Conservation (phyloP, 768 basidiomycete genomes). For the Phanerodontia chrysosporium region DNA sequence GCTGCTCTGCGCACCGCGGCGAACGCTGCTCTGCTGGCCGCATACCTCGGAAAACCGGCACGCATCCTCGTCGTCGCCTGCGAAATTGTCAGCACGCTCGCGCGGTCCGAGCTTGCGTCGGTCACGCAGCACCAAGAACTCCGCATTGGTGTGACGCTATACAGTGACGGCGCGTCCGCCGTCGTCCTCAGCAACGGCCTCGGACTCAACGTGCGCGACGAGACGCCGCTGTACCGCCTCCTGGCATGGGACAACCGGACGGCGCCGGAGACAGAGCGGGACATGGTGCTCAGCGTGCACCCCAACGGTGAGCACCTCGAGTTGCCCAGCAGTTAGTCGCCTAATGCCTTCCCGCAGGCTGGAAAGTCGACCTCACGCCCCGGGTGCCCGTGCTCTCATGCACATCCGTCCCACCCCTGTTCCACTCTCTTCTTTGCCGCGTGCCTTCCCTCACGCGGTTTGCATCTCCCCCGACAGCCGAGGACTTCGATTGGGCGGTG, state of each 20-base stretch:
- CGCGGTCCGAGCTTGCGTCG: slow-evolving; percentile 5
- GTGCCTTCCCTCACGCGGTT: not conserved
- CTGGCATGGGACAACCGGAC: slow-evolving; percentile 10
- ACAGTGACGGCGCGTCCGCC: slow-evolving; percentile 12
- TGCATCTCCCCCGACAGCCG: not conserved
- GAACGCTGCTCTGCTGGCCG: slow-evolving; percentile 1
- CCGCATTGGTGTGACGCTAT: too few relatives aligned
- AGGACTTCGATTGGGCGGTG: slow-evolving; percentile 5
- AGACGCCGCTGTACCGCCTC: slow-evolving; percentile 8
- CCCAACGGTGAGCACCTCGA: slow-evolving; percentile 4
- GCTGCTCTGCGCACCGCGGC: not conserved
- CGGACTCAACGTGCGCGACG: slow-evolving; percentile 3
- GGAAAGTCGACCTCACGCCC: slow-evolving; percentile 7
- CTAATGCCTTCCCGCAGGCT: not conserved
- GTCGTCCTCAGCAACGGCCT: slow-evolving; percentile 9
- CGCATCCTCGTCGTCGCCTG: slow-evolving; percentile 9
- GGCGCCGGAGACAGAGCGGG: slow-evolving; percentile 3
- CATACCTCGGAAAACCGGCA: slow-evolving; percentile 2
- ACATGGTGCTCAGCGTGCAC: slow-evolving; percentile 7
- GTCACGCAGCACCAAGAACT: too few relatives aligned
- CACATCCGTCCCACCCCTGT: slow-evolving; percentile 8
- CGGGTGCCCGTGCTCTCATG: slow-evolving; percentile 9
- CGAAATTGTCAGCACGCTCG: slow-evolving; percentile 4
- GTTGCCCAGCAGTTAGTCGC: not conserved
- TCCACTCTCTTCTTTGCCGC: slow-evolving; percentile 6